Base-by-base conservation (phyloP, 148 eudicot genomes). In the Amaranthus hypochondriacus region DNA sequence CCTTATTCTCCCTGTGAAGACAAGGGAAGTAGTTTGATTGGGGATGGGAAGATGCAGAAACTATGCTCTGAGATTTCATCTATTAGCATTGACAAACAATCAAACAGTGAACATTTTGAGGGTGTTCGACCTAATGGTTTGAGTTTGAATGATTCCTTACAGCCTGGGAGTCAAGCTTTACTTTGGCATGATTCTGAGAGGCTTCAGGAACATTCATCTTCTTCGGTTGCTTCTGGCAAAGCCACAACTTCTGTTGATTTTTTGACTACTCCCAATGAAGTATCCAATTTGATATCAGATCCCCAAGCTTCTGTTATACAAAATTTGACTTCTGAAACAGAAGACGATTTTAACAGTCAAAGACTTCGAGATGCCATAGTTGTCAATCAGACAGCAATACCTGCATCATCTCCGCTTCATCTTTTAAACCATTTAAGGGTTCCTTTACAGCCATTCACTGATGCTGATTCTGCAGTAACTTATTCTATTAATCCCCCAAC, bases 341-440 rank as follows among this genome's bases (percentile, higher is more conserved):
- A 83, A 78, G 86, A 87, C 60, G 89, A 86, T 75, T 86, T 92
- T 69, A 83, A 84, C 78, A 79, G 46, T 65, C 92, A 90, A 74
- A 85, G 90, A 73, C 83, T 66, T 18, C 76, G 72, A 62, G 97
- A 86, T 84, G 92, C 91, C 58, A 85, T 87, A 77, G 75, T 85
- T 43, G 78, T 73, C 61, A 80, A 70, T 78, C 77, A 72, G 73
- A 62, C 85, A 48, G 74, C 82, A 67, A 53, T 76, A 64, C 64
- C 82, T 12, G 73, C 76, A 57, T 53, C 83, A 73, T 81, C 92
- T 64, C 81, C 87, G 5, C 78, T 78, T 67, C 83, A 85, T 85
- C 72, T 47, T 3, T 80, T 84, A 48, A 67, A 77, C 60, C 62
- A 81, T 65, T 78, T 82, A 48, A 77, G 83, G 69, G 69, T 71